Percentiles rank a stretch among this genome's conserved stretches.
These are phyloP conservation scores for Pinus tabuliformis DNA, from an alignment of 75 land plant genomes.

Conservation along the genomic window DNA sequence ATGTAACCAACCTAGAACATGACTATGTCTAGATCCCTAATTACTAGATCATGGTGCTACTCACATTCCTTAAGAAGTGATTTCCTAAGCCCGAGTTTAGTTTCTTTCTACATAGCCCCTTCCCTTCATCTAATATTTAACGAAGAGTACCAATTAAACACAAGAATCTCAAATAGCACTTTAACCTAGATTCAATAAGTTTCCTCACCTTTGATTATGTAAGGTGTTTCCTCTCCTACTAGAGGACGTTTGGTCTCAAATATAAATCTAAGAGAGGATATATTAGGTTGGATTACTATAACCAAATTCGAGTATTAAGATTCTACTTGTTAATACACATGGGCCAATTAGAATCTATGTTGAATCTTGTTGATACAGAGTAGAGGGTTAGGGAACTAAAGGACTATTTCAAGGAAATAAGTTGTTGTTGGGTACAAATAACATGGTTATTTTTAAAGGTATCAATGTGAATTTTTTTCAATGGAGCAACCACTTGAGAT, in stretches of 20 bases:
- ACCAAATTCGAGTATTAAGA: conserved; percentile 49
- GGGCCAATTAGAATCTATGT: conserved; percentile 48
- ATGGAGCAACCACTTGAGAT: conserved; percentile 54
- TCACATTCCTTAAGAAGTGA: conserved; percentile 55
- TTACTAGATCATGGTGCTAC: conserved; percentile 64
- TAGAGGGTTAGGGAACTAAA: conserved; percentile 9
- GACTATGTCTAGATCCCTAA: conserved; percentile 69
- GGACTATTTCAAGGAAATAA: conserved; percentile 11
- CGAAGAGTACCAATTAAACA: conserved; percentile 52
- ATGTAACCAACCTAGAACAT: conserved; percentile 59
- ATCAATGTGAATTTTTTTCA: conserved; percentile 59
- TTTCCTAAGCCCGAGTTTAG: conserved; percentile 52
- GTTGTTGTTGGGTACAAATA: conserved; percentile 39
- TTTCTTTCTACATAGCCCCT: conserved; percentile 60
- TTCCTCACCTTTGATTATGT: conserved; percentile 71
- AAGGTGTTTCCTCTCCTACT: conserved; percentile 45
- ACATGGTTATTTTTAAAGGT: conserved; percentile 68
- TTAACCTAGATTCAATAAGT: conserved; percentile 57
- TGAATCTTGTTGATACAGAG: conserved; percentile 37
- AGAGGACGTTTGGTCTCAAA: conserved; percentile 36
- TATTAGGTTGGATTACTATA: conserved; percentile 61
- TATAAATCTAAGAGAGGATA: conserved; percentile 61
- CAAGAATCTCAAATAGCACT: conserved; percentile 39
- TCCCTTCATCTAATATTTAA: conserved; percentile 64
- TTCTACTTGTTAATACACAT: conserved; percentile 60